Evolutionary conservation across 176 grass and related monocot genomes (phyloP), one percentile per base, ranked within the genome.

Genomic region (Cymbopogon citratus): DNA sequence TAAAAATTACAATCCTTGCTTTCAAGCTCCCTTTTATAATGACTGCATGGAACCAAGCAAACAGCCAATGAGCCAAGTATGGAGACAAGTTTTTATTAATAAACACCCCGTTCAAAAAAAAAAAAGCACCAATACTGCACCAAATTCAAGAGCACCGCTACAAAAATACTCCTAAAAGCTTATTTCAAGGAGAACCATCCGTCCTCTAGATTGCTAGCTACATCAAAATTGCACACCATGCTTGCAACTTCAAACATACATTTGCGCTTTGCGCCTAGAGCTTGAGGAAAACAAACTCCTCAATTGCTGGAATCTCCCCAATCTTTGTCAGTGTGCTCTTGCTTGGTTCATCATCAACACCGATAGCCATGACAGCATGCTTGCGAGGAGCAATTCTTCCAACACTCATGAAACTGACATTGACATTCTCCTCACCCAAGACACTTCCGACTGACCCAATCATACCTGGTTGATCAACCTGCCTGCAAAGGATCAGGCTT

Each of bases 391-490:
- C 94, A 3, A 75, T 80, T 24, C 94, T 85, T 23, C 94, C 94
- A 0, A 97, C 94, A 35, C 94, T 97, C 94, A 97, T 97, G 90
- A 97, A 97, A 81, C 86, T 97, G 44, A 97, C 94, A 73, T 97
- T 97, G 21, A 97, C 84, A 8, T 97, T 97, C 77, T 89, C 88
- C 70, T 91, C 88, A 3, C 90, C 94, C n/a, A 97, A 31, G 23
- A 93, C 84, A 9, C 88, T 87, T 67, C 91, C 94, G 0, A 97
- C 91, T 2, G 88, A 72, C 16, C 94, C 94, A 11, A 97, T 93
- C 94, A 97, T 97, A 12, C 94, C 94, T 0, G 94, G 94, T 38
- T 93, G 94, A 65, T 97, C 94, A 1, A 97, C 91, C 78, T 97
- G 94, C 69, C 86, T 77, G 88, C 94, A 97, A 6, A 97, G 91